Percentiles rank a stretch among this genome's conserved stretches.
These are phyloP conservation scores for Aspergillus bertholletiae DNA, from an alignment of 495 filamentous ascomycete species.

Conservation along the genomic window DNA sequence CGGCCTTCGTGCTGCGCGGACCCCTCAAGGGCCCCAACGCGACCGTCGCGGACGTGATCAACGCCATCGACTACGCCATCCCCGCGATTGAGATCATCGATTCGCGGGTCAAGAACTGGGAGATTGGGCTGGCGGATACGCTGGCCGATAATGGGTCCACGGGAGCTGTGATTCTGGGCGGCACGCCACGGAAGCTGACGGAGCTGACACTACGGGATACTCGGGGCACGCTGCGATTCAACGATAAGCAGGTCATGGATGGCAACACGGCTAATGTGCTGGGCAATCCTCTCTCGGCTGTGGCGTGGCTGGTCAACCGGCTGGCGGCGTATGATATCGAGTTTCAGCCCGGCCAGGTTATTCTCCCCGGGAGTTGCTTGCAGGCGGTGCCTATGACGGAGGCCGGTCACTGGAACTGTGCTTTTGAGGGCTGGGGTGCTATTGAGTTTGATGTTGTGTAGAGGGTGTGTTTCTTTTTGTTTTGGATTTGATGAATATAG, in stretches of 20 bases:
- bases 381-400: constrained; percentile 17
- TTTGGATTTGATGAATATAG: too few species aligned
- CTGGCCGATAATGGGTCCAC: constrained; percentile 22
- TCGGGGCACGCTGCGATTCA: constrained; percentile 11
- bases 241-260: constrained; percentile 17
- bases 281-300: constrained; percentile 15
- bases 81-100: constrained; percentile 24
- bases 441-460: constrained; percentile 22
- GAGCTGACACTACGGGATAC: constrained; percentile 18
- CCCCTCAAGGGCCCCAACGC: constrained; percentile 15
- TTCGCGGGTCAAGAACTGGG: constrained; percentile 22
- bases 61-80: constrained; percentile 21
- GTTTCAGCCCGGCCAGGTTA: constrained; percentile 15
- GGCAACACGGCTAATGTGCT: constrained; percentile 6
- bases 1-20: constrained; percentile 16
- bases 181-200: constrained; percentile 14
- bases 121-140: constrained; percentile 20
- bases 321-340: constrained; percentile 19
- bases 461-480: too few species aligned
- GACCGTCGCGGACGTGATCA: constrained; percentile 23
- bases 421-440: constrained; percentile 17
- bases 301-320: constrained; percentile 17
- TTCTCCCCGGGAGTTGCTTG: constrained; percentile 19
- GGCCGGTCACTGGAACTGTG: constrained; percentile 14
- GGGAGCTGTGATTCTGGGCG: constrained; percentile 18